phyloP scores from a whole-genome alignment of 306 rosid species.

The Cyclanthera cordifolia region DNA sequence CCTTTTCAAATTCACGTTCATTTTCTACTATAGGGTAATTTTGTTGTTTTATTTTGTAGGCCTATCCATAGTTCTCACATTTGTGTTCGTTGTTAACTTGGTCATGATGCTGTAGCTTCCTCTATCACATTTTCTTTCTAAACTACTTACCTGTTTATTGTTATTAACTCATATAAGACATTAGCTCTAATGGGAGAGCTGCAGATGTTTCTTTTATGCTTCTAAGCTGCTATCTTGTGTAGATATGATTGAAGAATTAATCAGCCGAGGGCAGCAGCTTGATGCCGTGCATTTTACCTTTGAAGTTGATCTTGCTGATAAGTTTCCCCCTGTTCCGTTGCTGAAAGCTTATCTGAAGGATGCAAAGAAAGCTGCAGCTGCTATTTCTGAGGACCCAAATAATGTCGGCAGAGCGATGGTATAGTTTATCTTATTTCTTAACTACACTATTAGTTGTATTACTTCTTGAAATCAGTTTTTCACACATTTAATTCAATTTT shows the following conservation, averaged over 20 bases:
- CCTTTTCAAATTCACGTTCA: not conserved
- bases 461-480: not conserved
- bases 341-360: slow-evolving; percentile 81
- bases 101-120: not conserved
- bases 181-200: not conserved
- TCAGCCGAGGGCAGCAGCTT: slow-evolving; percentile 96
- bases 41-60: not conserved
- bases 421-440: slow-evolving; percentile 18
- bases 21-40: not conserved
- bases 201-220: not conserved
- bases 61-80: not conserved
- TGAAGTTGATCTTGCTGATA: slow-evolving; percentile 77
- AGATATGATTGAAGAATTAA: slow-evolving; percentile 92
- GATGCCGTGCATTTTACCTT: slow-evolving; percentile 95
- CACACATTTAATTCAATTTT: too few species aligned
- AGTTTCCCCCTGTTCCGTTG: slow-evolving; percentile 82
- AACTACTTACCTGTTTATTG: not conserved
- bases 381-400: slow-evolving; percentile 79
- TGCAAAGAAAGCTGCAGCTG: slow-evolving; percentile 88
- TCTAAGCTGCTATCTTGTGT: slow-evolving; percentile 14
- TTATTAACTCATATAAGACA: not conserved
- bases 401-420: slow-evolving; percentile 89
- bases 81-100: not conserved
- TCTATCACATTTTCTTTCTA: not conserved
- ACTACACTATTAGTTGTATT: not conserved